Conservation (phyloP, 805 yeast species). For the Wickerhamiella brachini region DNA sequence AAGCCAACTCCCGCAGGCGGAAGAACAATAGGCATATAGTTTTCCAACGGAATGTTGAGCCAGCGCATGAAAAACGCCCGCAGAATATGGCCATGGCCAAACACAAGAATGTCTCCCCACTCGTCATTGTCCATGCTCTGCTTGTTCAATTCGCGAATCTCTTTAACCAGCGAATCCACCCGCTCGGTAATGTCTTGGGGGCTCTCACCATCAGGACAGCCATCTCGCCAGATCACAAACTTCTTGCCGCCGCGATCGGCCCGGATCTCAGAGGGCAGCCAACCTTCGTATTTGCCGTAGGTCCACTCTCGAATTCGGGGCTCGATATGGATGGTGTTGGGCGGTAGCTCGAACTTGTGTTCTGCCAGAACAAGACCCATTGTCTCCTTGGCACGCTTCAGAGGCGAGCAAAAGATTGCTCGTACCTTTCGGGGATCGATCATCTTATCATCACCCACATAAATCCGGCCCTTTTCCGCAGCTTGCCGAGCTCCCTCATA, state of each 20-base stretch:
- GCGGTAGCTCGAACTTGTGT: slow-evolving; percentile 26
- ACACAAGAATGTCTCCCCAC: slow-evolving; percentile 61
- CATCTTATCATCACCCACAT: slow-evolving; percentile 47
- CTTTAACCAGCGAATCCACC: slow-evolving; percentile 53
- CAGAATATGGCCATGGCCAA: slow-evolving; percentile 89
- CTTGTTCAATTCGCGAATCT: slow-evolving; percentile 38
- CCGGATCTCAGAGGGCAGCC: slow-evolving; percentile 48
- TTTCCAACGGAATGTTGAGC: slow-evolving; percentile 45
- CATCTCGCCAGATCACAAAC: slow-evolving; percentile 76
- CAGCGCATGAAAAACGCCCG: slow-evolving; percentile 84
- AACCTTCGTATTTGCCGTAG: slow-evolving; percentile 91
- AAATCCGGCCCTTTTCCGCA: slow-evolving; percentile 52
- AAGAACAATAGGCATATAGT: slow-evolving; percentile 67
- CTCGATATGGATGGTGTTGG: slow-evolving; percentile 15
- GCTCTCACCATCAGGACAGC: slow-evolving; percentile 83
- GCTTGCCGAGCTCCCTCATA: slow-evolving; percentile 66
- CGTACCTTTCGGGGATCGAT: slow-evolving; percentile 52
- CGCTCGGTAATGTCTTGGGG: slow-evolving; percentile 53
- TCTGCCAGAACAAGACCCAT: slow-evolving; percentile 45
- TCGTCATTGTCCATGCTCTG: slow-evolving; percentile 23
- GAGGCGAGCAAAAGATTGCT: slow-evolving; percentile 64
- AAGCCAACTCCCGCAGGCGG: slow-evolving; percentile 97
- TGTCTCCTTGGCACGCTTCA: slow-evolving; percentile 67
- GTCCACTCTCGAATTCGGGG: slow-evolving; percentile 88
- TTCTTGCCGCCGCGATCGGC: slow-evolving; percentile 9